Evolutionary conservation across 371 early-diverging fungal species (phyloP).

Genomic region (Mucor saturninus): DNA sequence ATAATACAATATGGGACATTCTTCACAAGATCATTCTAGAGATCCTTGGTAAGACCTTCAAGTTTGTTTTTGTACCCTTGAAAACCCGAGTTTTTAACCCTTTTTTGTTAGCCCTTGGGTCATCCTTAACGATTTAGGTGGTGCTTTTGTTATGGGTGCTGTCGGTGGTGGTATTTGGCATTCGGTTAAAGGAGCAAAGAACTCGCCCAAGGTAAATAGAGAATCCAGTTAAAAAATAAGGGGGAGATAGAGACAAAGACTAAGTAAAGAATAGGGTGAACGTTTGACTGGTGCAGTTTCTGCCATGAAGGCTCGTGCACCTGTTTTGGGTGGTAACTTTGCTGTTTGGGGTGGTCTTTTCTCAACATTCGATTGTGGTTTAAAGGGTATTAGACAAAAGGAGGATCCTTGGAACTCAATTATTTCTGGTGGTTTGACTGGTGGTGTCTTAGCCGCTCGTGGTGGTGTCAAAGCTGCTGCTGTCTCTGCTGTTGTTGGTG

Average conservation of each 20-base stretch:
- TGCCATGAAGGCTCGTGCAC: slow-evolving; percentile 93
- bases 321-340: slow-evolving; percentile 96
- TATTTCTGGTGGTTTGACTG: slow-evolving; percentile 90
- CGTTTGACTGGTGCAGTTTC: slow-evolving; percentile 85
- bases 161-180: slow-evolving; percentile 97
- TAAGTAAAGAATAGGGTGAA: slow-evolving; percentile 85
- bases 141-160: slow-evolving; percentile 97
- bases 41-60: slow-evolving; percentile 50
- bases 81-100: background rate
- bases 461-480: slow-evolving; percentile 86
- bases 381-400: slow-evolving; percentile 91
- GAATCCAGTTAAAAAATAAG: background rate
- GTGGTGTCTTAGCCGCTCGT: slow-evolving; percentile 92
- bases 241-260: background rate
- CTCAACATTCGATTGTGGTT: slow-evolving; percentile 93
- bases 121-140: slow-evolving; percentile 95
- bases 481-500: slow-evolving; percentile 90
- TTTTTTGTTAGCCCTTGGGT: slow-evolving; percentile 83
- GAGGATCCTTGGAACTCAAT: slow-evolving; percentile 98
- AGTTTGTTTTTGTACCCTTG: background rate
- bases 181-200: slow-evolving; percentile 95
- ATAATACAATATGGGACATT: slow-evolving; percentile 41
- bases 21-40: slow-evolving; percentile 55
- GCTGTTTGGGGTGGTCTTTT: slow-evolving; percentile 98
- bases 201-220: slow-evolving; percentile 85